A percentile compares a stretch with the other conserved stretches of the same genome.
These are phyloP conservation scores for Microcos paniculata DNA, from an alignment of 345 rosid genomes.

Conservation along the genomic window DNA sequence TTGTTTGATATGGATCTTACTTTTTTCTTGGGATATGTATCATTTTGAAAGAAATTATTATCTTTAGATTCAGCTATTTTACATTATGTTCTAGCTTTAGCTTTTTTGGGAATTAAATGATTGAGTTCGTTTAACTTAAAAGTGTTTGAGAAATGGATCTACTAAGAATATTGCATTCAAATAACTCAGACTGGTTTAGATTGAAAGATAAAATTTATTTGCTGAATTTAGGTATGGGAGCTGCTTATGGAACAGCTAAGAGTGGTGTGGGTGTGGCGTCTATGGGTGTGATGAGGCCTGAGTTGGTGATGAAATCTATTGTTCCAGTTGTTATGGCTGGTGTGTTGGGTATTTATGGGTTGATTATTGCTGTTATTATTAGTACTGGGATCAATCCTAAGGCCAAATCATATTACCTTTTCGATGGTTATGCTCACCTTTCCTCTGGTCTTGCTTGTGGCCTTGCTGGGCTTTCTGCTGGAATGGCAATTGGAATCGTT, in stretches of 20 bases:
- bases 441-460: constrained; percentile 97
- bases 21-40: background rate
- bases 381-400: constrained; percentile 93
- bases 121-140: background rate
- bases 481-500: constrained; percentile 96
- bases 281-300: constrained; percentile 98
- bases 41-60: background rate
- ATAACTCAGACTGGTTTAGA: background rate
- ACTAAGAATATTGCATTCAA: background rate
- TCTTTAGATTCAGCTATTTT: background rate
- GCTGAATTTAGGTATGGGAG: constrained; percentile 78
- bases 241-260: constrained; percentile 95
- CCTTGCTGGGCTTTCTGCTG: constrained; percentile 94
- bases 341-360: constrained; percentile 91
- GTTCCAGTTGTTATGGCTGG: constrained; percentile 99
- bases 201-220: background rate
- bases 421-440: constrained; percentile 91
- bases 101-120: background rate
- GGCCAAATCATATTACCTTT: constrained; percentile 88
- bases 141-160: constrained; percentile 3
- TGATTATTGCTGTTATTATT: constrained; percentile 92
- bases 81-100: too few species aligned
- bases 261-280: constrained; percentile 95
- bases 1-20: background rate
- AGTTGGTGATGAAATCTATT: constrained; percentile 92